Base-by-base conservation (phyloP, 2,329 filamentous ascomycete species). In the Xylariaceae sp. region DNA sequence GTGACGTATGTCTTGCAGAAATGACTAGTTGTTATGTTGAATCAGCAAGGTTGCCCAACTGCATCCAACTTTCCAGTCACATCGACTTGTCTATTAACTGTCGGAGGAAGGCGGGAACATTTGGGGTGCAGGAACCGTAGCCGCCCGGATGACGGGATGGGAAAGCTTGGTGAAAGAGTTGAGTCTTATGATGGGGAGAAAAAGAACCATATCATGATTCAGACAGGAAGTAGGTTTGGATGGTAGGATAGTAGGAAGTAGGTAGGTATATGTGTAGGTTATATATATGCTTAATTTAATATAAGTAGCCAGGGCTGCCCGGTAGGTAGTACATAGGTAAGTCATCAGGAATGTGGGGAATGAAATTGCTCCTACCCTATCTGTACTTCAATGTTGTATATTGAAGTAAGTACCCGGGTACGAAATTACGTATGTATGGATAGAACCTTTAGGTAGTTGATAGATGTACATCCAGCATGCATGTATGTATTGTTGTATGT, bases 1-100 rank as follows among this genome's bases (percentile, higher is more conserved):
- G 60, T 60, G 60, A 58, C 60, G 60, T 62, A 62, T 44, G 32
- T 37, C 57, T 52, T 58, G 54, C 60, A 60, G 57, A 37, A 37
- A 44, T 45, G 54, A 37, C 42, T 42, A 42, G 44, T 45, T 40
- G 21, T 47, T 60, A n/a, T 16, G 44, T 56, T 48, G 40, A 54
- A 53, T 57, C 48, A 56, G 44, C 48, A 54, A 58, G 50, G 47
- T 62, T 52, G 56, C 52, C 48, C 60, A 45, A 58, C 50, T 55
- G 42, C 47, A 37, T 32, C 45, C 54, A 54, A 52, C 19, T 26
- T 26, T 26, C 48, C 32, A 44, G 50, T 47, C 50, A 44, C 40
- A 40, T 50, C 48, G 51, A 52, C 29, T 23, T 52, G 19, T 49
- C 48, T 56, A 50, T n/a, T 12, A 12, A 12, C 52, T 54, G 41